A percentile compares a stretch with the other conserved stretches of the same genome.
phyloP scores from a whole-genome alignment of 345 rosid species.

The Aethionema arabicum region DNA sequence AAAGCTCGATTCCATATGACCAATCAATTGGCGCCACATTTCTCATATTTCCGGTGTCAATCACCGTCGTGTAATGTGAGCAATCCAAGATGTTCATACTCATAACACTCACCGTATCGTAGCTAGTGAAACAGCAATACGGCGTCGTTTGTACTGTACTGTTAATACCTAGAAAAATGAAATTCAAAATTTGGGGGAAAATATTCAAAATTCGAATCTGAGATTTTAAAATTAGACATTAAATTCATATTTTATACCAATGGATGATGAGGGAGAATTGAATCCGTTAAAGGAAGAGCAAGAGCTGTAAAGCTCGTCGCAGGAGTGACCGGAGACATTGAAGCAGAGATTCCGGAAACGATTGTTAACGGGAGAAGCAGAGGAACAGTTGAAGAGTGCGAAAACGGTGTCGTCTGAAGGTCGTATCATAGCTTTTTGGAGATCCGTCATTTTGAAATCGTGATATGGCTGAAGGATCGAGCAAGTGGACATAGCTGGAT shows the following conservation, averaged over 20 bases:
- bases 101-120: conserved; percentile 79
- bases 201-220: background rate
- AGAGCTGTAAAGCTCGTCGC: conserved; percentile 74
- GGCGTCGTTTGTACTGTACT: conserved; percentile 42
- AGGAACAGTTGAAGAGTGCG: conserved; percentile 78
- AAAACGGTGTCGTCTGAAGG: conserved; percentile 86
- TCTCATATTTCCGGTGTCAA: conserved; percentile 47
- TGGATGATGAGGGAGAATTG: conserved; percentile 37
- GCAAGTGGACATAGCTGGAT: conserved; percentile 95
- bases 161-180: conserved; percentile 15
- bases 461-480: conserved; percentile 93
- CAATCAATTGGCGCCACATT: conserved; percentile 71
- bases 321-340: conserved; percentile 68
- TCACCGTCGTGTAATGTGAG: conserved; percentile 66
- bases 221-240: background rate
- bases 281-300: conserved; percentile 72
- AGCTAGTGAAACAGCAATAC: conserved; percentile 84
- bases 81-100: conserved; percentile 89
- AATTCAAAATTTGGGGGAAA: conserved; percentile 1
- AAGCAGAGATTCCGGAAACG: conserved; percentile 80
- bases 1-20: conserved; percentile 78
- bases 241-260: conserved; percentile 15
- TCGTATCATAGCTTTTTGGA: conserved; percentile 63
- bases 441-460: conserved; percentile 66
- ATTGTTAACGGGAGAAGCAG: conserved; percentile 78